Evolutionary conservation across 345 rosid species (phyloP), one percentile per base, ranked within the genome.

Genomic region (Salix dunnii): DNA sequence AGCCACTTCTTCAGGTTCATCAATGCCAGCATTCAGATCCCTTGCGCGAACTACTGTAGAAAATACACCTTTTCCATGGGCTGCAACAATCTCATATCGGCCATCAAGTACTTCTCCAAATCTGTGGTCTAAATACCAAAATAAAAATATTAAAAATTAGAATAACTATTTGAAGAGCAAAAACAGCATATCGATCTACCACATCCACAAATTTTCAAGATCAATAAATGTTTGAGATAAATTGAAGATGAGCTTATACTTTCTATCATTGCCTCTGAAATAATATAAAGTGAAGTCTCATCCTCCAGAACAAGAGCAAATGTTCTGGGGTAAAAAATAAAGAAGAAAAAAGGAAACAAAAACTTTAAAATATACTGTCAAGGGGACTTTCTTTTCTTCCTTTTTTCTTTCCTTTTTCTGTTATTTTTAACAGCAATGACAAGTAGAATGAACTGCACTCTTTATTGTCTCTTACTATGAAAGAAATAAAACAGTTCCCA

Each of bases 11-110:
- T 96, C 94, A 43, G 92, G 91, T 67, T 89, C 94, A 72, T 81
- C 88, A 76, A 60, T 73, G 74, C 96, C 88, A 80, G 87, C 92
- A 79, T 91, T 92, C 62, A 91, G 81, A 83, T 96, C 98, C 84
- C 85, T 96, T 2, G 97, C 97, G 42, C 97, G 98, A 60, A 96
- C 96, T 36, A 96, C 99, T 28, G 91, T 91, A 16, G 99, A 96
- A 79, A 96, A 96, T 61, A 96, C 97, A 76, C 98, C 98, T 86
- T 94, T 94, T 33, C 99, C 99, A 85, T 96, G 98, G 74, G 98
- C 89, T 78, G 99, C 98, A 81, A 87, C 84, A 66, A 96, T 90
- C 87, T 92, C 98, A 88, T 94, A 96, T 69, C 97, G 94, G 68
- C 93, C 90, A 84, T 96, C 99, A 81, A 96, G 90, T 78, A 88